Conservation (phyloP, 495 filamentous ascomycete genomes). For the Corynascus novoguineensis region DNA sequence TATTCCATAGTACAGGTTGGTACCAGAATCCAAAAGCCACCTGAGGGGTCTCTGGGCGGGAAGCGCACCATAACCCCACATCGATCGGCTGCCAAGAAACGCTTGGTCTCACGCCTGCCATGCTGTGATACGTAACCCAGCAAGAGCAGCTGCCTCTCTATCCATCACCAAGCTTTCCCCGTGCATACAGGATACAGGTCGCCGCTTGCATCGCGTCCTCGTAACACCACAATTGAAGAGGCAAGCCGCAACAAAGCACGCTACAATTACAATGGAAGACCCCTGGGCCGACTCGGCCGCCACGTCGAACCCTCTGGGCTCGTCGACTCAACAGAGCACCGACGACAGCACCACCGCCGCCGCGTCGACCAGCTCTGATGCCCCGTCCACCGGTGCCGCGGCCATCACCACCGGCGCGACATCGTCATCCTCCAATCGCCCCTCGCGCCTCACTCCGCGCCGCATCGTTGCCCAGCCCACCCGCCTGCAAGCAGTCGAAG, state of each 20-base stretch:
- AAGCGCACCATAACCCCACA: conserved; percentile 13
- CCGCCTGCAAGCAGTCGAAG: conserved; percentile 77
- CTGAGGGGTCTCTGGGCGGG: not conserved
- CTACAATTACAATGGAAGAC: conserved; percentile 28
- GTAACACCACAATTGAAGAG: not conserved
- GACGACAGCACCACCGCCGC: conserved; percentile 3
- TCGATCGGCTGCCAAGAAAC: conserved; percentile 18
- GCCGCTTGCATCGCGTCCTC: not conserved
- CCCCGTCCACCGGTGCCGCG: not conserved
- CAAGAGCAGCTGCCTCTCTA: not conserved
- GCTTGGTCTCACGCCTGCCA: conserved; percentile 14
- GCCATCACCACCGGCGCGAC: conserved; percentile 6
- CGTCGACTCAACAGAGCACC: conserved; percentile 15
- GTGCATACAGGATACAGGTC: not conserved
- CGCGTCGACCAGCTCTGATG: conserved; percentile 4
- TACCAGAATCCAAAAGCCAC: too few relatives aligned
- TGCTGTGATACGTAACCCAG: not conserved
- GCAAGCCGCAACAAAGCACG: not conserved
- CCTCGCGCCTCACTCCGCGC: conserved; percentile 50
- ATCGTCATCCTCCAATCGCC: conserved; percentile 34
- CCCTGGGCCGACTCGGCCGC: conserved; percentile 34
- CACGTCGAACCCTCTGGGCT: conserved; percentile 13
- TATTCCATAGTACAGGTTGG: not conserved
- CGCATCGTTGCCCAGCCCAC: conserved; percentile 77
- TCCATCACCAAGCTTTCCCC: not conserved